Conservation (phyloP, 345 rosid genomes). For the Laguncularia racemosa region DNA sequence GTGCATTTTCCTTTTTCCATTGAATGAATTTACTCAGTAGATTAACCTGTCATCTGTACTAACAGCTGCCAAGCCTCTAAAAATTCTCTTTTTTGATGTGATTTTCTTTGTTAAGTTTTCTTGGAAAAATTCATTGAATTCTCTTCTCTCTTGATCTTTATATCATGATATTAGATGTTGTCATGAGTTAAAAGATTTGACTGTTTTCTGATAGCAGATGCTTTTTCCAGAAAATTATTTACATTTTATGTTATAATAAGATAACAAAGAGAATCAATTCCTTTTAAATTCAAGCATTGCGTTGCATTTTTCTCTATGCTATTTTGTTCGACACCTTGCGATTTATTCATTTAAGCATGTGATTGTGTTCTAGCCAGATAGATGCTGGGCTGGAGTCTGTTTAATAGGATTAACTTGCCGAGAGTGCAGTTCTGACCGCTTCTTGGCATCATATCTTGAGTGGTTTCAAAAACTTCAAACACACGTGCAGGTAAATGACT, state of each 20-base stretch:
- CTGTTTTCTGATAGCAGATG: too few relatives aligned
- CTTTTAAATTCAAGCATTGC: background rate
- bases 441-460: slow-evolving; percentile 41
- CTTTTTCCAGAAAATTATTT: too few relatives aligned
- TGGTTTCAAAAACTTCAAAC: slow-evolving; percentile 60
- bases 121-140: background rate
- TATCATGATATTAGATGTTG: background rate
- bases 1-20: background rate
- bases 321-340: background rate
- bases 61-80: too few relatives aligned
- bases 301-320: background rate
- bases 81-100: too few relatives aligned
- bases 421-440: slow-evolving; percentile 68
- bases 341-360: slow-evolving; percentile 7
- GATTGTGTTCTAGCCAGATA: slow-evolving; percentile 59
- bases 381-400: slow-evolving; percentile 72
- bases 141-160: background rate
- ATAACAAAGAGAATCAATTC: background rate
- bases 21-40: background rate
- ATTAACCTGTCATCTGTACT: too few relatives aligned
- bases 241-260: too few relatives aligned
- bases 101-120: background rate
- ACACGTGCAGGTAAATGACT: slow-evolving; percentile 40
- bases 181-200: too few relatives aligned
- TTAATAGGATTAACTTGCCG: slow-evolving; percentile 70